Evolutionary conservation across 495 filamentous ascomycete species (phyloP).

Genomic region (Trichocladium uniseriatum): DNA sequence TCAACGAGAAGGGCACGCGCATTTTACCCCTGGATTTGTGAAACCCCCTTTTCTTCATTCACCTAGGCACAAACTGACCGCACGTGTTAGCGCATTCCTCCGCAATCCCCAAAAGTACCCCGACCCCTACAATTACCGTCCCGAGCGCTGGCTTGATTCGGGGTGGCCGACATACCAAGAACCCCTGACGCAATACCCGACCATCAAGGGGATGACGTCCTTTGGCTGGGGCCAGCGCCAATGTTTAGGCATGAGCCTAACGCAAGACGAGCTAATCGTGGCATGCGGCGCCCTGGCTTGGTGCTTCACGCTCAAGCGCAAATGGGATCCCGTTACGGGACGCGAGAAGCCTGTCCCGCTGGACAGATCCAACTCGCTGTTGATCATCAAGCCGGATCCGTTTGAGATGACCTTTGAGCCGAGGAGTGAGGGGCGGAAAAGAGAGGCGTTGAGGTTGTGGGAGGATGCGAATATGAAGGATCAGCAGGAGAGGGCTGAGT

Average conservation of each 20-base stretch:
- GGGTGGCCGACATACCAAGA: conserved; percentile 45
- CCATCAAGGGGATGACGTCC: conserved; percentile 36
- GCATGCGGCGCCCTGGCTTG: conserved; percentile 37
- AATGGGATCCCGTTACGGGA: conserved; percentile 27
- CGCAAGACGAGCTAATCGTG: conserved; percentile 40
- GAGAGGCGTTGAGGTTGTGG: conserved; percentile 24
- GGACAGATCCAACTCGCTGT: conserved; percentile 32
- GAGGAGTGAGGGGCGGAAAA: conserved; percentile 21
- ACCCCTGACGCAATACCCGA: conserved; percentile 36
- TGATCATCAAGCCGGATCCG: conserved; percentile 36
- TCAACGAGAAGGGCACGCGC: conserved; percentile 37
- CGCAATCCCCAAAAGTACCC: conserved; percentile 40
- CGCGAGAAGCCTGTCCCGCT: conserved; percentile 31
- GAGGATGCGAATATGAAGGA: conserved; percentile 19
- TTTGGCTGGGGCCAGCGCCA: conserved; percentile 56
- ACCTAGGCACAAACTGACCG: conserved; percentile 5
- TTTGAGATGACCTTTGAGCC: conserved; percentile 37
- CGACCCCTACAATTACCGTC: conserved; percentile 42
- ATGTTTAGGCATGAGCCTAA: conserved; percentile 44
- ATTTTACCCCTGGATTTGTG: conserved; percentile 45
- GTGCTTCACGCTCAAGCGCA: conserved; percentile 41
- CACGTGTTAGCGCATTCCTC: conserved; percentile 26
- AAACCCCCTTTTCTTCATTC: background rate
- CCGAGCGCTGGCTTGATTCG: conserved; percentile 42
- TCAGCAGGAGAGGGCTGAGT: conserved; percentile 18